Conservation (phyloP, 2,329 filamentous ascomycete genomes). For the Gremmenia infestans region DNA sequence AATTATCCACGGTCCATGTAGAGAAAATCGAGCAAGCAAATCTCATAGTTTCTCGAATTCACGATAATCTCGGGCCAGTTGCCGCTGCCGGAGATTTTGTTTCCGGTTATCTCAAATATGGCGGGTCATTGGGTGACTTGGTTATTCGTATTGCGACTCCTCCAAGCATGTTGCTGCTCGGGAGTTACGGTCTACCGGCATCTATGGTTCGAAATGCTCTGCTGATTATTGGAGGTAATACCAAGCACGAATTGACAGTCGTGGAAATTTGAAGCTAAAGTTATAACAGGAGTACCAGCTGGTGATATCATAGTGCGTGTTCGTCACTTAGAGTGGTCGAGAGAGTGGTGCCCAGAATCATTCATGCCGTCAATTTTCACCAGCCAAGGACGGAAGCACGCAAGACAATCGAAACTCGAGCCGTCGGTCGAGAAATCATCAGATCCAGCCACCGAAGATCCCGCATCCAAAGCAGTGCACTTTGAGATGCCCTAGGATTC, state of each 20-base stretch:
- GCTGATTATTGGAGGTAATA: conserved; percentile 19
- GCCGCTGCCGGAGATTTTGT: conserved; percentile 10
- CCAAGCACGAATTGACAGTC: neutral
- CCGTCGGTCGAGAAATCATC: neutral
- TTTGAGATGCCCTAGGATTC: neutral
- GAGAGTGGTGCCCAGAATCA: conserved; percentile 1
- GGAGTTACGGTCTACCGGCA: conserved; percentile 23
- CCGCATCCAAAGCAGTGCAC: neutral
- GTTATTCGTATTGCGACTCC: conserved; percentile 15
- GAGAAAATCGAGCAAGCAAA: conserved; percentile 24
- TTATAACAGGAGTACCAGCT: neutral
- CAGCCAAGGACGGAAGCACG: neutral
- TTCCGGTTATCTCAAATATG: conserved; percentile 13
- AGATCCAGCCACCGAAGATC: neutral
- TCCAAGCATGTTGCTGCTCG: conserved; percentile 16
- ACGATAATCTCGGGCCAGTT: conserved; percentile 22
- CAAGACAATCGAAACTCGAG: conserved; percentile 1
- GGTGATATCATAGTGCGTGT: conserved; percentile 6
- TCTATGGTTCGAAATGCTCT: conserved; percentile 20
- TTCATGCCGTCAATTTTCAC: conserved; percentile 1
- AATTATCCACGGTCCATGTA: conserved; percentile 20
- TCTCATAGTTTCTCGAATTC: conserved; percentile 18
- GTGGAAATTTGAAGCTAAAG: neutral
- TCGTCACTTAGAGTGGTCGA: neutral
- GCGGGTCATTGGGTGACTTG: conserved; percentile 15